Base-by-base conservation (phyloP, 768 basidiomycete genomes). In the Xerocomellus chrysenteron region DNA sequence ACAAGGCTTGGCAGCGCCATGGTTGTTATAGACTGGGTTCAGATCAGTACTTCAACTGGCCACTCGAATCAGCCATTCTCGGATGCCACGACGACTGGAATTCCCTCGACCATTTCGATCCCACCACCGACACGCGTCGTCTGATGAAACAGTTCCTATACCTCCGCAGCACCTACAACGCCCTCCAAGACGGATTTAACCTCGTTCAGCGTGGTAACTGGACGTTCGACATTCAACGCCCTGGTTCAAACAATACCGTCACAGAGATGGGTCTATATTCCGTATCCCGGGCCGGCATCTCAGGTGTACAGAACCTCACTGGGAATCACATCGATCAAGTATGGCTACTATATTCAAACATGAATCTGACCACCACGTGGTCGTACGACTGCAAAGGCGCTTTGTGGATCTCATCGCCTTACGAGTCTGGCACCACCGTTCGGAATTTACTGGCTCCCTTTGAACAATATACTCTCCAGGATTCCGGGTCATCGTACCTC, bases 71-170 rank as follows among this genome's bases (percentile, higher is more conserved):
- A 63, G 74, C 90, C 3, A 68, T 93, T 33, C 75, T 93, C 17
- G 94, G 93, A 45, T 97, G 94, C 69, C 65, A 87, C 45, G 92
- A 96, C 66, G 86, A 90, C 63, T 94, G 90, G 92, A 95, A 96
- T 70, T 83, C 90, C 3, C 83, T 95, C 33, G 94, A 97, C 65
- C 94, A 97, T 70, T 96, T 96, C 69, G 94, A 97, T 71, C 92
- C 93, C 28, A 95, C 94, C 2, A 75, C 86, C 13, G 86, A 90
- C 65, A 80, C 81, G 39, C 83, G 89, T 39, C 86, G 92, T 54
- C 67, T 92, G 55, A 85, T 92, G 65, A 69, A 82, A 17, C 90
- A 89, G 51, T 87, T 92, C 75, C 70, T 87, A 54, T 79, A 83
- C 64, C 77, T 96, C 37, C 87, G 94, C 32, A 69, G 69, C 7